Evolutionary conservation across 345 rosid genomes (phyloP).

Genomic region (Diplotaxis tenuifolia): DNA sequence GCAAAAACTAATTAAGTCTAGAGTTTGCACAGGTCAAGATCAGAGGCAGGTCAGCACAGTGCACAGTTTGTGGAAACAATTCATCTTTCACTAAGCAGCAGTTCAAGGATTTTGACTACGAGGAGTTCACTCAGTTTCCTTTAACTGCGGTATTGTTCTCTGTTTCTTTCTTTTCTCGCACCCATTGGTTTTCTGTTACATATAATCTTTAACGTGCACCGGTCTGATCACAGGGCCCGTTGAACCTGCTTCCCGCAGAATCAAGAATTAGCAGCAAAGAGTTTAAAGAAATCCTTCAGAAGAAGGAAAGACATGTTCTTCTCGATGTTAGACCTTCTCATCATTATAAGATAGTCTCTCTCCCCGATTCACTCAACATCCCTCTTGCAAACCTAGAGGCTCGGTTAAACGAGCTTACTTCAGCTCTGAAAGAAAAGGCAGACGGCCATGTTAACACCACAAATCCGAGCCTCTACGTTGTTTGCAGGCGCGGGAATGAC

Average conservation of each 20-base stretch:
- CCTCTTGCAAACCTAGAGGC: slow-evolving; percentile 64
- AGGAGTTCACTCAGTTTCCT: slow-evolving; percentile 80
- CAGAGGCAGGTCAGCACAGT: slow-evolving; percentile 67
- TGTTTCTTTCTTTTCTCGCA: background rate
- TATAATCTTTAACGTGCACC: background rate
- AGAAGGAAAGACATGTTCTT: slow-evolving; percentile 53
- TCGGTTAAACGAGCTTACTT: slow-evolving; percentile 59
- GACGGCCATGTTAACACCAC: slow-evolving; percentile 21
- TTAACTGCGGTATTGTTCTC: slow-evolving; percentile 45
- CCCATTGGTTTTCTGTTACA: no score
- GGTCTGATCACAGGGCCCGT: slow-evolving; percentile 49
- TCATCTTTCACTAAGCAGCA: slow-evolving; percentile 48
- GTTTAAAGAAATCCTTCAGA: slow-evolving; percentile 46
- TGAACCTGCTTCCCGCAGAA: slow-evolving; percentile 51
- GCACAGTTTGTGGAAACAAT: slow-evolving; percentile 77
- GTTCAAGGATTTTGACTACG: slow-evolving; percentile 78
- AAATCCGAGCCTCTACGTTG: slow-evolving; percentile 51
- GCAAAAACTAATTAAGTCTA: background rate
- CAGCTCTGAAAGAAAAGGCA: slow-evolving; percentile 54
- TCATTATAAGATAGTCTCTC: slow-evolving; percentile 82
- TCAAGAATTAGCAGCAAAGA: slow-evolving; percentile 68
- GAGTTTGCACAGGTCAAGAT: slow-evolving; percentile 64
- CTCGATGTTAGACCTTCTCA: slow-evolving; percentile 86
- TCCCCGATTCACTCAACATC: slow-evolving; percentile 70
- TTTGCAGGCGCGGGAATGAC: slow-evolving; percentile 91